These are phyloP conservation scores for Heimioporus retisporus DNA, from an alignment of 1,284 basidiomycete species.

Conservation along the genomic window DNA sequence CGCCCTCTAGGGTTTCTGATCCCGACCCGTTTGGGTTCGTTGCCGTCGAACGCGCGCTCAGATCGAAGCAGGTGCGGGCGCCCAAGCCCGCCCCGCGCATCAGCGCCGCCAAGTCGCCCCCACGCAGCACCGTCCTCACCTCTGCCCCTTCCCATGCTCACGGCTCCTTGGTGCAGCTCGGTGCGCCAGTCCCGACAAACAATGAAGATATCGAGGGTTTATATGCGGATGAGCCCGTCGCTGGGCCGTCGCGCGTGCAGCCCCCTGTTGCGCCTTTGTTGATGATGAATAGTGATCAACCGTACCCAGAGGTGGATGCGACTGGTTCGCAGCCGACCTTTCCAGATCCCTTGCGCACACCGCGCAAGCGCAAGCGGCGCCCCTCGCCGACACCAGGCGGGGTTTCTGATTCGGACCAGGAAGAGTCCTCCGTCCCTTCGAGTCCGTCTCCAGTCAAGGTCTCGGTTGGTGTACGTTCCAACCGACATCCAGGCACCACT, in stretches of 20 bases:
- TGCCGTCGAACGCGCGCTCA: constrained; percentile 52
- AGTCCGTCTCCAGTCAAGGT: constrained; percentile 43
- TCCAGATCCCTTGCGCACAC: constrained; percentile 40
- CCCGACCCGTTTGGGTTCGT: constrained; percentile 58
- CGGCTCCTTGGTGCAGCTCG: constrained; percentile 28
- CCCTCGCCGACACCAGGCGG: constrained; percentile 13
- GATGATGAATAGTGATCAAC: constrained; percentile 29
- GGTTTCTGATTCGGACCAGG: constrained; percentile 17
- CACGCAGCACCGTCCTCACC: constrained; percentile 30
- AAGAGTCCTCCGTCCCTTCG: constrained; percentile 27
- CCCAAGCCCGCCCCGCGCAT: constrained; percentile 18
- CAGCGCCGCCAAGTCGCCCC: constrained; percentile 33
- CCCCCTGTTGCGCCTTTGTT: constrained; percentile 32
- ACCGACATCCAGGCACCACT: constrained; percentile 12
- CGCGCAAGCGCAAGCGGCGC: constrained; percentile 39
- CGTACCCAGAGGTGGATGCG: constrained; percentile 5
- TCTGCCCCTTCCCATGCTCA: constrained; percentile 18
- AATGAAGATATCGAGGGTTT: constrained; percentile 43
- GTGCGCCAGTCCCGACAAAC: constrained; percentile 39
- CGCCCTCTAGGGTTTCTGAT: constrained; percentile 37
- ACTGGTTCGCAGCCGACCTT: constrained; percentile 22
- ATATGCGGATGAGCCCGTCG: constrained; percentile 40
- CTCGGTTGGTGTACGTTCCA: constrained; percentile 20
- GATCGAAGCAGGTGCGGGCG: constrained; percentile 32
- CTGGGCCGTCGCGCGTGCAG: constrained; percentile 34